A percentile compares a stretch with the other conserved stretches of the same genome.
phyloP scores from a whole-genome alignment of 2,329 filamentous ascomycete species.

The Diplodia corticola region DNA sequence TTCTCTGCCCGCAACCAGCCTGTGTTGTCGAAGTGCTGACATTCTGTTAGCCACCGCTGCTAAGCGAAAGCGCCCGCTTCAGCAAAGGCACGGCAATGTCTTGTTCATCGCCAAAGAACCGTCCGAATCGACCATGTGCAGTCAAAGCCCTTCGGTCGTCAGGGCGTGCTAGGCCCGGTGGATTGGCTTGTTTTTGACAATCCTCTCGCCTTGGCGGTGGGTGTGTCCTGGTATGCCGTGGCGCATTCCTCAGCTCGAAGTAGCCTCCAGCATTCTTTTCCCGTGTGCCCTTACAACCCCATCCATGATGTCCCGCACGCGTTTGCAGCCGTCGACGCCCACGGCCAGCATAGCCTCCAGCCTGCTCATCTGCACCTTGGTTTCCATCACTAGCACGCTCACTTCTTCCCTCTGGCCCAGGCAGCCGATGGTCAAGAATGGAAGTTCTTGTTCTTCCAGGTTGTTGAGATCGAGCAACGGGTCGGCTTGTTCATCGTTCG shows the following conservation, averaged over 20 bases:
- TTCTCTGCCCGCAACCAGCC: neutral
- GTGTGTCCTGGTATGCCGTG: neutral
- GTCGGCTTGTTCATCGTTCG: slow-evolving; percentile 69
- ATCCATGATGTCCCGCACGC: slow-evolving; percentile 79
- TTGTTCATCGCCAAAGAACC: neutral
- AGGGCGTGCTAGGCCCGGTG: neutral
- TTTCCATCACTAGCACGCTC: slow-evolving; percentile 81
- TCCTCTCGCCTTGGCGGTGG: neutral
- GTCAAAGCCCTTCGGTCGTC: neutral
- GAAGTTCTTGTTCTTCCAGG: slow-evolving; percentile 82
- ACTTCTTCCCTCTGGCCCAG: slow-evolving; percentile 73
- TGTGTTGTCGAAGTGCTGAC: neutral
- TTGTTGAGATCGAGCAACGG: slow-evolving; percentile 78
- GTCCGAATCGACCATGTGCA: neutral
- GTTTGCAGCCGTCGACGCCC: slow-evolving; percentile 86
- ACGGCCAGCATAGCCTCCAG: slow-evolving; percentile 92
- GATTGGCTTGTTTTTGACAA: neutral
- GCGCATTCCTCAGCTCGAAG: slow-evolving; percentile 5
- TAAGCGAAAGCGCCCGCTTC: too few species aligned
- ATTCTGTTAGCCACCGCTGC: neutral
- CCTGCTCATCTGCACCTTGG: slow-evolving; percentile 75
- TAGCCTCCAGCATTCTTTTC: slow-evolving; percentile 56
- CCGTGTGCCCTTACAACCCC: slow-evolving; percentile 73
- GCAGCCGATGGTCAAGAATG: slow-evolving; percentile 83
- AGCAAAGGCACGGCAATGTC: neutral